These are phyloP conservation scores for Quercus gilva DNA, from an alignment of 306 rosid species.

Conservation along the genomic window DNA sequence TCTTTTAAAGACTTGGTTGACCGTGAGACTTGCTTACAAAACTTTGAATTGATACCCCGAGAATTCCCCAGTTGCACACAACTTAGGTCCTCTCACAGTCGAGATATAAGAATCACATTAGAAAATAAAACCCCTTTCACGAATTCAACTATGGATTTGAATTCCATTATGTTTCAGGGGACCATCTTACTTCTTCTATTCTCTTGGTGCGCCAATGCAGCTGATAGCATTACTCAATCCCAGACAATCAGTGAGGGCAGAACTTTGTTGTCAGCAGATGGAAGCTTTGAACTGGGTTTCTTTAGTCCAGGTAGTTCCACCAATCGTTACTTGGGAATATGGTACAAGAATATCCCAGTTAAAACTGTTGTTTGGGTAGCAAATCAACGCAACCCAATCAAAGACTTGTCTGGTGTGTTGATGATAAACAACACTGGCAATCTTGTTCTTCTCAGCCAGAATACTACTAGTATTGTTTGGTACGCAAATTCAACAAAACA, in stretches of 20 bases:
- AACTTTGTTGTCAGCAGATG: slow-evolving; percentile 27
- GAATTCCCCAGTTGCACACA: no score
- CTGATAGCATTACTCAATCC: slow-evolving; percentile 16
- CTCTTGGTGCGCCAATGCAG: slow-evolving; percentile 8
- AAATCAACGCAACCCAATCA: slow-evolving; percentile 10
- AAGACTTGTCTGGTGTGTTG: slow-evolving; percentile 26
- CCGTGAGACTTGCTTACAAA: no score
- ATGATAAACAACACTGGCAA: slow-evolving; percentile 20
- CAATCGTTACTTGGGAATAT: no score
- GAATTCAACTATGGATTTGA: slow-evolving; percentile 7
- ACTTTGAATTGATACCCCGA: no score
- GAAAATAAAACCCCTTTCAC: no score
- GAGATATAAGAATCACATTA: no score
- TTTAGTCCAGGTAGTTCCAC: no score
- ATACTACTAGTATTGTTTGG: slow-evolving; percentile 30
- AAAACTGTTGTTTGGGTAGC: no score
- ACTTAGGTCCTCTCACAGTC: no score
- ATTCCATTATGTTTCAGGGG: neutral
- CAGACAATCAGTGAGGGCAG: slow-evolving; percentile 9
- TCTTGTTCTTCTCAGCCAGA: slow-evolving; percentile 28
- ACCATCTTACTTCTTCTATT: neutral
- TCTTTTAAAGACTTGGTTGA: no score
- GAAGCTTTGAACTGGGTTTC: slow-evolving; percentile 37
- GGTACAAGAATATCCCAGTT: no score
- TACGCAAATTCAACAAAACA: slow-evolving; percentile 5